Conservation (phyloP, 2,329 filamentous ascomycete species). For the Neocatenulostroma microsporum region DNA sequence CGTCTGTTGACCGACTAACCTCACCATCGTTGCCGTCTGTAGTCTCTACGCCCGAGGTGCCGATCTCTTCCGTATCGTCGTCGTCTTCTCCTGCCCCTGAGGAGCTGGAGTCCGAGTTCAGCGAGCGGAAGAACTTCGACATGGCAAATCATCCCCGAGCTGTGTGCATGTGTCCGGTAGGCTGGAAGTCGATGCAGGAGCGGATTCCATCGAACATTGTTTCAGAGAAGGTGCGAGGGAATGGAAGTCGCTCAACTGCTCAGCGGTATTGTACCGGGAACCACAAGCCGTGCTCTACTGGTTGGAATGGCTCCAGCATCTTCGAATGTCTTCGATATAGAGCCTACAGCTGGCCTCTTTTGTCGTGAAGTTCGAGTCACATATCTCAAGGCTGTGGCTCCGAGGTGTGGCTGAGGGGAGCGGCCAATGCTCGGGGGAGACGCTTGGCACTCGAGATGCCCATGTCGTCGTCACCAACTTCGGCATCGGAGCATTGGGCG, state of each 20-base stretch:
- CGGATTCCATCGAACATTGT: too few relatives aligned
- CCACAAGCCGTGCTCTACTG: too few relatives aligned
- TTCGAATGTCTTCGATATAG: neutral
- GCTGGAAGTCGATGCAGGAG: too few relatives aligned
- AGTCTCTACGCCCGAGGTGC: too few relatives aligned
- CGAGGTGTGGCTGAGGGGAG: neutral
- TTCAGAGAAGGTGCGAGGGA: too few relatives aligned
- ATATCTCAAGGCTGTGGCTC: neutral
- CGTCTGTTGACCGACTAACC: too few relatives aligned
- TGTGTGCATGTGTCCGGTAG: constrained; percentile 1
- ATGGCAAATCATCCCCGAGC: too few relatives aligned
- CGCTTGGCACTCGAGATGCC: neutral
- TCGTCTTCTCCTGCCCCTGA: constrained; percentile 12
- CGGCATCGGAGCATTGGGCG: too few relatives aligned
- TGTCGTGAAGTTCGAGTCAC: neutral
- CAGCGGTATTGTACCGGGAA: too few relatives aligned
- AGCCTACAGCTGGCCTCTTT: neutral
- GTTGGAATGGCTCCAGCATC: neutral
- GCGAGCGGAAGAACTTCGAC: constrained; percentile 20
- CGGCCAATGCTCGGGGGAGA: neutral
- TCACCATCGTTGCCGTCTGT: too few relatives aligned
- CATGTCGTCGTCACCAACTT: neutral
- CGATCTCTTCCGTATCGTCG: too few relatives aligned
- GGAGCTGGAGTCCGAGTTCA: constrained; percentile 11
- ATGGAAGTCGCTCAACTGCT: too few relatives aligned